Evolutionary conservation across 495 filamentous ascomycete genomes (phyloP), one percentile per base, ranked within the genome.

Genomic region (Aeminium ludgeri): DNA sequence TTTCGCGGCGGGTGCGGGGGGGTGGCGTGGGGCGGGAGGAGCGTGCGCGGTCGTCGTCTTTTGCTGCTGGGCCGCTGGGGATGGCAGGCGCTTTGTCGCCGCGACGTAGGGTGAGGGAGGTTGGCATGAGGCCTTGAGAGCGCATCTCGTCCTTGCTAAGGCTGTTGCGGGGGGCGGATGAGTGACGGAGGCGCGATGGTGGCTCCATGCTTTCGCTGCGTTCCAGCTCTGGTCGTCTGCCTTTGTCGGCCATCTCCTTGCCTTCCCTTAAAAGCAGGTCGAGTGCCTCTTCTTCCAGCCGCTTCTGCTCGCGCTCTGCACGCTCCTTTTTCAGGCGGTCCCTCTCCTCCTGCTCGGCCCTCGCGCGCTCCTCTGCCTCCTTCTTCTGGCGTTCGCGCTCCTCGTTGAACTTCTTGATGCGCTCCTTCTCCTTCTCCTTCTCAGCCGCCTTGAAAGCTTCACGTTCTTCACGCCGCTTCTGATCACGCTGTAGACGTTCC

Each of bases 161-260:
- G 38, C 54, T 54, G 20, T 54, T 57, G n/a, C 55, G 50, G 8
- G 59, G 55, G 1, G 54, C 44, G 8, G 51, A 39, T 7, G 46
- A 44, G 35, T 57, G 57, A n/a, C 7, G n/a, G 5, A 45, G 38
- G 8, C 61, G 58, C 30, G 53, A 45, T 8, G 64, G 65, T 15
- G 64, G 61, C 43, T 66, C 66, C 34, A 66, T 50, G 12, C 62
- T 64, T 34, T 59, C 62, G 6, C 59, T 62, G 20, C 61, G 51
- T 38, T 78, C 74, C 30, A 72, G 66, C 30, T 76, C 70, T 3
- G 68, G 69, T 43, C 72, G 68, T 19, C 65, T 60, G 6, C 69
- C 64, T 46, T 76, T 78, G 12, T 72, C 73, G 11, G 72, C 70
- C 31, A 70, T 60, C 38, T 74, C 67, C 46, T 75, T 65, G 35